A percentile compares a stretch with the other conserved stretches of the same genome.
Evolutionary conservation across 2,329 filamentous ascomycete species (phyloP).

Genomic region (Phoma herbarum): DNA sequence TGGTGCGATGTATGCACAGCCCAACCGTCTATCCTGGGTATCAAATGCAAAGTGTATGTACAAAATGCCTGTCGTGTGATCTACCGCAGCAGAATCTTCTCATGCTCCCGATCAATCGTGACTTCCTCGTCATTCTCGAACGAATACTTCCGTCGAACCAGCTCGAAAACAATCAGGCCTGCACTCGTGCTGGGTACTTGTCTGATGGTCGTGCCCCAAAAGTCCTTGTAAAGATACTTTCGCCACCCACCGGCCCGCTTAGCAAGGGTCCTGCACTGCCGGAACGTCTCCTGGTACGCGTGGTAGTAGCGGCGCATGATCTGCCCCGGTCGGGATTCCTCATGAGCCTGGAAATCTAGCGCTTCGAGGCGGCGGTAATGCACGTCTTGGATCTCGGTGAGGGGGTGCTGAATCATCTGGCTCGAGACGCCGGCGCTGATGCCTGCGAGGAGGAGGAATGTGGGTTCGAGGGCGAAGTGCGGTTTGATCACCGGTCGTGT

Average conservation of each 20-base stretch:
- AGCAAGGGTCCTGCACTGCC: constrained; percentile 67
- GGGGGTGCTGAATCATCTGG: constrained; percentile 74
- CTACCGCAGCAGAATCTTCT: constrained; percentile 51
- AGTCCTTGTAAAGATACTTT: constrained; percentile 74
- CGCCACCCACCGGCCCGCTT: constrained; percentile 65
- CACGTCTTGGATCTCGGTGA: constrained; percentile 74
- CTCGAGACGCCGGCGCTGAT: constrained; percentile 73
- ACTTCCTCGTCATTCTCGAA: constrained; percentile 63
- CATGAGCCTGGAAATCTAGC: constrained; percentile 67
- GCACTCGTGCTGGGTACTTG: constrained; percentile 81
- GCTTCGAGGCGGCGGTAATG: constrained; percentile 78
- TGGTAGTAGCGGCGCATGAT: constrained; percentile 70
- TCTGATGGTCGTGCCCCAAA: constrained; percentile 75
- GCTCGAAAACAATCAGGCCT: constrained; percentile 79
- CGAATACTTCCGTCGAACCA: constrained; percentile 77
- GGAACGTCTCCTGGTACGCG: constrained; percentile 74
- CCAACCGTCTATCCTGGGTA: neutral
- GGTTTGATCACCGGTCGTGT: constrained; percentile 68
- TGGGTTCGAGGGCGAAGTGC: constrained; percentile 78
- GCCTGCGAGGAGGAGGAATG: constrained; percentile 74
- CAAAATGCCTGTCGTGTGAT: too few species aligned
- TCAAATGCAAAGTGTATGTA: neutral
- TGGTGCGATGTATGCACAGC: too few species aligned
- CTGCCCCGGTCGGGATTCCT: constrained; percentile 39
- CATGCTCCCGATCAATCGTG: constrained; percentile 67